Evolutionary conservation across 495 filamentous ascomycete genomes (phyloP).

Genomic region (Elaphomyces granulatus): DNA sequence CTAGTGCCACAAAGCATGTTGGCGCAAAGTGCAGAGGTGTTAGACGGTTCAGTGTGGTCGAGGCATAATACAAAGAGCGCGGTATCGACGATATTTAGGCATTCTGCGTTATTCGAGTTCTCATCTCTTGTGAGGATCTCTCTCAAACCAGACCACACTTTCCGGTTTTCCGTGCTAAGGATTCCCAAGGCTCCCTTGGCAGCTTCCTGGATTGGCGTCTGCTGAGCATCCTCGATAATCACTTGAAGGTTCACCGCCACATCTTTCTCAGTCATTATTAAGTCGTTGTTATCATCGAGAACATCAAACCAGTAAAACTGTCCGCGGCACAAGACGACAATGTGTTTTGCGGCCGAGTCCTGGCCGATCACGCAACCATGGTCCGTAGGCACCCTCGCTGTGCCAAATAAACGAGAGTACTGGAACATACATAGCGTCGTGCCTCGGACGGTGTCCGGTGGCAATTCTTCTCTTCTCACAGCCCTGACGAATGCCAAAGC

Average conservation of each 20-base stretch:
- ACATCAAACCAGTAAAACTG: constrained; percentile 99
- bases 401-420: constrained; percentile 91
- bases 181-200: constrained; percentile 90
- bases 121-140: constrained; percentile 80
- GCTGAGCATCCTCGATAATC: constrained; percentile 76
- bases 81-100: constrained; percentile 84
- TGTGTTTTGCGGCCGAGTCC: constrained; percentile 73
- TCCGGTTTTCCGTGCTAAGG: constrained; percentile 89
- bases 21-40: constrained; percentile 66
- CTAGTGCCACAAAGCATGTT: constrained; percentile 98
- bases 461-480: constrained; percentile 82
- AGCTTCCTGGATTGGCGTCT: constrained; percentile 83
- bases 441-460: constrained; percentile 72
- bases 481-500: constrained; percentile 86
- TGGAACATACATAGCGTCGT: constrained; percentile 93
- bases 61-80: constrained; percentile 86
- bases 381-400: constrained; percentile 85
- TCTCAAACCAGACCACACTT: constrained; percentile 82
- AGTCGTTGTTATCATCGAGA: constrained; percentile 79
- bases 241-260: constrained; percentile 83
- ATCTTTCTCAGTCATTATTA: constrained; percentile 97
- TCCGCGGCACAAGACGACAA: constrained; percentile 88
- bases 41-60: constrained; percentile 77
- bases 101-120: constrained; percentile 87
- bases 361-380: constrained; percentile 94